These are phyloP conservation scores for Plasmodium falciparum DNA, from an alignment of 169 alveolate genomes.

Conservation along the genomic window DNA sequence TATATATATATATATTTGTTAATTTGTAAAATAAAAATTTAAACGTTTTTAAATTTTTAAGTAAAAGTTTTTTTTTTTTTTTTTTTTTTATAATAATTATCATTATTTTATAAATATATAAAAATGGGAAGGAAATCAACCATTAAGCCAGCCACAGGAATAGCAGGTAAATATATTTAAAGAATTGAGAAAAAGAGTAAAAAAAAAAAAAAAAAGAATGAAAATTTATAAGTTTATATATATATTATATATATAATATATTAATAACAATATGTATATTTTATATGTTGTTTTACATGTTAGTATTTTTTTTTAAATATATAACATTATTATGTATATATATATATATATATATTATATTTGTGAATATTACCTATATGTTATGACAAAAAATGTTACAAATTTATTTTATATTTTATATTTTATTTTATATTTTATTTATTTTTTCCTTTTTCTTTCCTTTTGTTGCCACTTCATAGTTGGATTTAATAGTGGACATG, in stretches of 20 bases:
- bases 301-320: not conserved
- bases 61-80: not conserved
- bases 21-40: too few relatives aligned
- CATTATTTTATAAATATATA: too few relatives aligned
- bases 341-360: not conserved
- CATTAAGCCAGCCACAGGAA: conserved; percentile 63
- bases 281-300: too few relatives aligned
- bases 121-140: conserved; percentile 76
- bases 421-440: too few relatives aligned
- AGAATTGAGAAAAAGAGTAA: not conserved
- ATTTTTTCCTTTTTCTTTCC: too few relatives aligned
- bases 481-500: conserved; percentile 90
- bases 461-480: conserved; percentile 27
- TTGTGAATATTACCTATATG: not conserved
- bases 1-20: too few relatives aligned
- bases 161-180: conserved; percentile 64
- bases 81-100: too few relatives aligned
- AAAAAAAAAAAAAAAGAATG: not conserved
- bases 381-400: not conserved
- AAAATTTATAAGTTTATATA: not conserved
- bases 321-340: not conserved
- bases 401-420: too few relatives aligned
- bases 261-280: too few relatives aligned
- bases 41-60: not conserved
- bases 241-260: too few relatives aligned